Conservation (phyloP, 163 green algal species). For the Chlamydomonas reinhardtii region DNA sequence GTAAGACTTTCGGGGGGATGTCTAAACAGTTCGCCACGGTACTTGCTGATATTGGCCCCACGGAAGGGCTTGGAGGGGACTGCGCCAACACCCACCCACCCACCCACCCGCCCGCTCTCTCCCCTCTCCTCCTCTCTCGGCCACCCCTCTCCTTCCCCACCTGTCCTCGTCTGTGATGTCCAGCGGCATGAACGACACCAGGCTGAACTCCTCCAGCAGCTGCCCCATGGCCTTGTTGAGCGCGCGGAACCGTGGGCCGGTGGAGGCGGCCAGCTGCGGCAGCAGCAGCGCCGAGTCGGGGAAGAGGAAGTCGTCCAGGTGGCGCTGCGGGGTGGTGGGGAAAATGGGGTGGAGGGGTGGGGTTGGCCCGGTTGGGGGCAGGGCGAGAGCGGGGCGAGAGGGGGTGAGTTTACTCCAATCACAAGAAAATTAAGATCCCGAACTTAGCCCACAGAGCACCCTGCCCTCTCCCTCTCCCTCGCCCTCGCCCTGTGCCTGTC, state of each 20-base stretch:
- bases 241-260: constrained; percentile 75
- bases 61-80: too few relatives aligned
- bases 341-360: background rate
- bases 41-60: too few relatives aligned
- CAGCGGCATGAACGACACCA: constrained; percentile 94
- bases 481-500: too few relatives aligned
- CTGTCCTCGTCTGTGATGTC: constrained; percentile 95
- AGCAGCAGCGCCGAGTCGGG: constrained; percentile 85
- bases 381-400: too few relatives aligned
- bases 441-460: too few relatives aligned
- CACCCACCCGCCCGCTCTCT: background rate
- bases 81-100: too few relatives aligned
- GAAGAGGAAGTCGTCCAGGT: constrained; percentile 85
- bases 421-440: too few relatives aligned
- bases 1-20: too few relatives aligned
- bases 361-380: background rate
- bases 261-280: constrained; percentile 72
- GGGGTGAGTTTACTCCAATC: too few relatives aligned
- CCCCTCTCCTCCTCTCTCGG: background rate
- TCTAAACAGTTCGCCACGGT: too few relatives aligned
- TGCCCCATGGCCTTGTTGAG: constrained; percentile 85
- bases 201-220: constrained; percentile 91
- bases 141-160: constrained; percentile 43
- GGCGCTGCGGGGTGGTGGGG: constrained; percentile 46
- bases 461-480: too few relatives aligned